These are phyloP conservation scores for Calonectria hawksworthii DNA, from an alignment of 2,329 filamentous ascomycete genomes.

Conservation along the genomic window DNA sequence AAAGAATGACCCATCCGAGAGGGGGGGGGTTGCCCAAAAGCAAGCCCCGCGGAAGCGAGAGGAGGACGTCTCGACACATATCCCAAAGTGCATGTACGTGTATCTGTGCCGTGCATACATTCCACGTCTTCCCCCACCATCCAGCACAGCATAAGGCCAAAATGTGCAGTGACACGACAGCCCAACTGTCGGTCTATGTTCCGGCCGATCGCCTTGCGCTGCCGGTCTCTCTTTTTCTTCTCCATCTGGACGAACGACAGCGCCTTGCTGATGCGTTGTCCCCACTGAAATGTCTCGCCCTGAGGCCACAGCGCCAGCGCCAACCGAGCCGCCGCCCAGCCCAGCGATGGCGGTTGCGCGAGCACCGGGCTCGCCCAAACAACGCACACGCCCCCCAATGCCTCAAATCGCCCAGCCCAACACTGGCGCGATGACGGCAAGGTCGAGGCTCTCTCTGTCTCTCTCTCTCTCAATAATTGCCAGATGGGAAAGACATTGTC, in stretches of 20 bases:
- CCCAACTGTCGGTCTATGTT: slow-evolving; percentile 10
- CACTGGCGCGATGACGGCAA: slow-evolving; percentile 3
- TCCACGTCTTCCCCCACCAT: background rate
- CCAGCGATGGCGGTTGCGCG: background rate
- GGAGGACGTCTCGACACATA: slow-evolving; percentile 8
- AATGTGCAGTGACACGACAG: slow-evolving; percentile 1
- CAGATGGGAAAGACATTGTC: background rate
- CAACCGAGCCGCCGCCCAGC: background rate
- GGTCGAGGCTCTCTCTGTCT: slow-evolving; percentile 11
- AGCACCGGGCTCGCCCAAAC: background rate
- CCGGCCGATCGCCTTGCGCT: slow-evolving; percentile 17
- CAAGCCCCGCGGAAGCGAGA: slow-evolving; percentile 10
- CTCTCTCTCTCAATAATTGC: background rate
- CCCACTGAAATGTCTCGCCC: slow-evolving; percentile 22
- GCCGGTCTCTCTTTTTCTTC: background rate
- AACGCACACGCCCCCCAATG: background rate
- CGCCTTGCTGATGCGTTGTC: slow-evolving; percentile 20
- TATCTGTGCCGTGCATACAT: slow-evolving; percentile 9
- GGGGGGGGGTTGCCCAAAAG: background rate
- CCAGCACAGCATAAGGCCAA: background rate
- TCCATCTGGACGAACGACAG: background rate
- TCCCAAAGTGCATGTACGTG: slow-evolving; percentile 2
- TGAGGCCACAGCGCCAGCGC: slow-evolving; percentile 17
- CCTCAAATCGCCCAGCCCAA: background rate
- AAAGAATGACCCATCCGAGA: background rate